Base-by-base conservation (phyloP, 257 asterid genomes). In the Orobanche coerulescens region DNA sequence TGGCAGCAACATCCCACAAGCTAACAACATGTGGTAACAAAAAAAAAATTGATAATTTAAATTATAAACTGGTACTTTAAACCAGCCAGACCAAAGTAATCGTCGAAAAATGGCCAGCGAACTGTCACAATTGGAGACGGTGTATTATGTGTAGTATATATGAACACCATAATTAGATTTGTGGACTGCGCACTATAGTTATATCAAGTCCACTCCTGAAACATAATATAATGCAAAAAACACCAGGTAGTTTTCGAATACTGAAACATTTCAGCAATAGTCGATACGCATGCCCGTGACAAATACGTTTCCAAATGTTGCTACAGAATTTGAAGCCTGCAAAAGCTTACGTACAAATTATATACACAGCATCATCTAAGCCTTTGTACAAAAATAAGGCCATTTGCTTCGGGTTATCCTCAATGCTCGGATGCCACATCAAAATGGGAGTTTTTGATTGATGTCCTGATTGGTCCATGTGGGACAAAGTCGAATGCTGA, bases 351-450 rank as follows among this genome's bases (percentile, higher is more conserved):
- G 71, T 16, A 55, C 33, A 47, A 18, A 18, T 18, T 47, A 24
- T 52, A 71, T 67, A 13, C 64, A 71, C 71, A 73, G 73, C 26
- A 55, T 72, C 26, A 62, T 48, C 68, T 16, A 61, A 72, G 62
- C 70, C 64, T 59, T 48, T 28, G 61, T 65, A 46, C 13, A 54
- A 49, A 67, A 47, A 22, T 6, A 49, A 34, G 62, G 43, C 76
- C 76, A 16, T 24, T 24, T 16, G 31, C 34, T 53, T 69, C 57
- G 48, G n/a, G n/a, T n/a, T n/a, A 52, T 47, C 65, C 36, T 18
- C 47, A 37, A n/a, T 2, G 39, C 65, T 56, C 22, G 40, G 55
- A 54, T 71, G 34, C 47, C 53, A 20, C 31, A 39, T 5, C 6
- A 60, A 30, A 18, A 39, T 0, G 4, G n/a, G 52, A 22, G 20